Base-by-base conservation (phyloP, 768 basidiomycete genomes). In the Mycena leptocephala region DNA sequence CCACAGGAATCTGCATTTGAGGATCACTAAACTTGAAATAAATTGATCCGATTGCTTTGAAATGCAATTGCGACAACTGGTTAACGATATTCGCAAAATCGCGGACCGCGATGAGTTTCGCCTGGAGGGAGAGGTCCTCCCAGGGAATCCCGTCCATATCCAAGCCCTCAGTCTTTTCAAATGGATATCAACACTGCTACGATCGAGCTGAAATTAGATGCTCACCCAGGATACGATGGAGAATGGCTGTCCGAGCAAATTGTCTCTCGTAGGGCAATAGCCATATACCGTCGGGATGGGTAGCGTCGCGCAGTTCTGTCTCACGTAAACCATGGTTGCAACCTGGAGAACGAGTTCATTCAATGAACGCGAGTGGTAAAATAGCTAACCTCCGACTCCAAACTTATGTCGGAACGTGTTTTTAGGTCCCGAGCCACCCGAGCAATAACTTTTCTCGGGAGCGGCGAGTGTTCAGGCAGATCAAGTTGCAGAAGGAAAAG, bases 281-380 rank as follows among this genome's bases (percentile, higher is more conserved):
- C 81, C 80, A 53, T 77, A 79, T n/a, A 82, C 79, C 10, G 62
- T 72, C 4, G 81, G 80, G 4, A 82, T 78, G 26, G 80, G 79
- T 24, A 82, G 70, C 8, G 62, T 24, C 20, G 80, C 72, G 37
- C 75, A 78, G 33, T 68, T 53, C n/a, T 78, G 77, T 37, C 75
- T 41, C 51, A 82, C 77, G 43, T 80, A 81, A 30, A 77, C 78
- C 79, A 82, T 79, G 1, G 80, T 81, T n/a, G 79, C 79, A 33
- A 81, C 74, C 77, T 81, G 67, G 32, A 39, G 35, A 39, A 35
- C 35, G 39, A 22, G 9, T 43, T 18, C 70, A 62, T 6, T 32
- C 18, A 46, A 30, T 43, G 24, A 41, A 7, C 22, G 33, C 14
- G 26, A 66, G 39, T 5, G 14, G 8, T 7, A 55, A 53, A 24